These are phyloP conservation scores for Kwoniella newhampshirensis DNA, from an alignment of 768 basidiomycete species.

Conservation along the genomic window DNA sequence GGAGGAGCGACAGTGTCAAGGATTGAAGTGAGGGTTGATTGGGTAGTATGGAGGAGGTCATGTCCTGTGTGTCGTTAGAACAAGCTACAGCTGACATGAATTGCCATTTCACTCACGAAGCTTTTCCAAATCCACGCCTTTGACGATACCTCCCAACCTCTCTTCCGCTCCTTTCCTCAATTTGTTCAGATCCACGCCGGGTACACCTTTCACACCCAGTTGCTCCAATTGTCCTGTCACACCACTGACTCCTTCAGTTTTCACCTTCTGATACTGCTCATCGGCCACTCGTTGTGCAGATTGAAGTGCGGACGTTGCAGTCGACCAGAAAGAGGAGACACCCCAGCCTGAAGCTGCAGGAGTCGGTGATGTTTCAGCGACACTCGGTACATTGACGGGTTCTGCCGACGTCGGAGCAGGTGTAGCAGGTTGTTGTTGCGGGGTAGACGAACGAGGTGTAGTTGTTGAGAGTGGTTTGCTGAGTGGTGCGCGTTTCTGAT, in stretches of 20 bases:
- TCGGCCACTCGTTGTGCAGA: slow-evolving; percentile 86
- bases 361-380: slow-evolving; percentile 31
- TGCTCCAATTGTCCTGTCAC: slow-evolving; percentile 32
- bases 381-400: slow-evolving; percentile 36
- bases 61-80: too few relatives aligned
- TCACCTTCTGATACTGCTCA: slow-evolving; percentile 84
- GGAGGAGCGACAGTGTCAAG: slow-evolving; percentile 96
- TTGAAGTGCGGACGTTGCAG: slow-evolving; percentile 79
- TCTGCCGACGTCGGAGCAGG: slow-evolving; percentile 25
- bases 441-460: slow-evolving; percentile 54
- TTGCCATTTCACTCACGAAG: slow-evolving; percentile 60
- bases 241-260: slow-evolving; percentile 53
- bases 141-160: slow-evolving; percentile 58
- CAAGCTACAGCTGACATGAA: too few relatives aligned
- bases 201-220: slow-evolving; percentile 34
- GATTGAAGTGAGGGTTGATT: slow-evolving; percentile 85
- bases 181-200: slow-evolving; percentile 60
- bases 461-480: slow-evolving; percentile 28
- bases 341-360: slow-evolving; percentile 70
- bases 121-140: slow-evolving; percentile 84
- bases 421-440: slow-evolving; percentile 15
- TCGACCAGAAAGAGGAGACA: slow-evolving; percentile 72
- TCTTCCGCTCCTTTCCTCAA: slow-evolving; percentile 44
- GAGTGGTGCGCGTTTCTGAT: slow-evolving; percentile 69
- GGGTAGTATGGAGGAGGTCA: slow-evolving; percentile 81